Evolutionary conservation across 192 early-diverging fungal species (phyloP).

Genomic region (Coemansia reversa): DNA sequence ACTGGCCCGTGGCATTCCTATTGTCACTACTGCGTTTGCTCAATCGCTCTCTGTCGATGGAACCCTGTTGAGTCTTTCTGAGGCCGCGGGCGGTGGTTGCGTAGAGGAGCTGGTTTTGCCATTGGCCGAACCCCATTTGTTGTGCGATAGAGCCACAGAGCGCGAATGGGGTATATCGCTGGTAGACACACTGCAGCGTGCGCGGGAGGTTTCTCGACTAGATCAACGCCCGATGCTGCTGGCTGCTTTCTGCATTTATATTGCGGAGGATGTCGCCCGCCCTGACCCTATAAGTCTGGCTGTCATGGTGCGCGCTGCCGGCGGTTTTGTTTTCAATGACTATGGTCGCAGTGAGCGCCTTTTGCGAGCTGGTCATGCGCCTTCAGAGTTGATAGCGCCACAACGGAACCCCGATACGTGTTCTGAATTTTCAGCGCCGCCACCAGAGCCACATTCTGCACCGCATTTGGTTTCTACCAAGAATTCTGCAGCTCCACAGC

Average conservation of each 20-base stretch:
- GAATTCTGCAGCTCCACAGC: too few species aligned
- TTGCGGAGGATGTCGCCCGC: constrained; percentile 8
- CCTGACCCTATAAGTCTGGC: constrained; percentile 20
- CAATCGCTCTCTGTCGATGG: neutral
- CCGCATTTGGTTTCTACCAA: neutral
- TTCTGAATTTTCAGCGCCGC: constrained; percentile 3
- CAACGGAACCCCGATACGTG: neutral
- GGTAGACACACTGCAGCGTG: constrained; percentile 14
- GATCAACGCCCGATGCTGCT: constrained; percentile 2
- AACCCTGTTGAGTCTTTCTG: neutral
- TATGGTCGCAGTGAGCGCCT: constrained; percentile 15
- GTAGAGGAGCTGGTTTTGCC: neutral
- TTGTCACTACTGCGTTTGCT: constrained; percentile 18
- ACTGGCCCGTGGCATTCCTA: constrained; percentile 35
- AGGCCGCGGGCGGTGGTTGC: neutral
- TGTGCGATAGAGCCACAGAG: constrained; percentile 29
- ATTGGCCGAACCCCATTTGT: constrained; percentile 3
- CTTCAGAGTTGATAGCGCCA: neutral
- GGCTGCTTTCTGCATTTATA: constrained; percentile 21
- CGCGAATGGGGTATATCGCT: constrained; percentile 32
- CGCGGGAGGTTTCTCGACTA: neutral
- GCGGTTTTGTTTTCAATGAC: constrained; percentile 38
- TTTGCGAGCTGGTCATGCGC: constrained; percentile 3
- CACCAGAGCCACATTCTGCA: neutral
- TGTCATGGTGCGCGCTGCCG: constrained; percentile 28